Evolutionary conservation across 768 basidiomycete genomes (phyloP), one percentile per base, ranked within the genome.

Genomic region (Erythrobasidium yunnanense): DNA sequence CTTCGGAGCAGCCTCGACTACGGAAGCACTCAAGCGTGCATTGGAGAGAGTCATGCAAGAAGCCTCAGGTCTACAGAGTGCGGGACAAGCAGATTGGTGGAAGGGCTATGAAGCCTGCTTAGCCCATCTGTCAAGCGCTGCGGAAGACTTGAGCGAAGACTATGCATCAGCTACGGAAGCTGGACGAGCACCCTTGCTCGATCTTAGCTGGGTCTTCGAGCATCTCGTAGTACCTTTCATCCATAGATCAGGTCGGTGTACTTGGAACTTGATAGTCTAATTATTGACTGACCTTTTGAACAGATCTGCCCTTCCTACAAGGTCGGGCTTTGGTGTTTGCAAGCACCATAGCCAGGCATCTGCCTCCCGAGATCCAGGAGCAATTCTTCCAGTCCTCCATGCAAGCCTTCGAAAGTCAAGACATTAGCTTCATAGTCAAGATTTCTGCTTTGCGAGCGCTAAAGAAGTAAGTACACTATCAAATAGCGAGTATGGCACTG

Each of bases 261-360:
- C 11, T 11, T 11, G n/a, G 11, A 11, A 15, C 22, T 29, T 1
- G 5, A 13, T 35, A n/a, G 22, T 22, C 15, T 20, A 22, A 20
- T 55, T 17, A 4, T 15, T 38, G 34, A 32, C 50, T 51, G 49
- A 49, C 13, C 23, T 27, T 29, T 35, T 45, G 30, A 62, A 2
- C 71, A 93, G 92, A 89, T 23, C 81, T 81, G 63, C 90, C 90
- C 0, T 99, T 96, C 82, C 76, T 99, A 29, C 93, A 96, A 77
- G 95, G 93, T 11, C 82, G 95, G 67, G 88, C 85, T 0, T 95
- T 96, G 67, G 88, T 97, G 49, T 92, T 96, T 70, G 90, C 91
- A 1, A 90, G 89, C 73, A 86, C 90, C 72, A 96, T 84, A 73
- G 81, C 87, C 0, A 83, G 83, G 70, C 76, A 86, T 8, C 79